Evolutionary conservation across 2,329 filamentous ascomycete genomes (phyloP).

Genomic region (Colletotrichum costaricense): DNA sequence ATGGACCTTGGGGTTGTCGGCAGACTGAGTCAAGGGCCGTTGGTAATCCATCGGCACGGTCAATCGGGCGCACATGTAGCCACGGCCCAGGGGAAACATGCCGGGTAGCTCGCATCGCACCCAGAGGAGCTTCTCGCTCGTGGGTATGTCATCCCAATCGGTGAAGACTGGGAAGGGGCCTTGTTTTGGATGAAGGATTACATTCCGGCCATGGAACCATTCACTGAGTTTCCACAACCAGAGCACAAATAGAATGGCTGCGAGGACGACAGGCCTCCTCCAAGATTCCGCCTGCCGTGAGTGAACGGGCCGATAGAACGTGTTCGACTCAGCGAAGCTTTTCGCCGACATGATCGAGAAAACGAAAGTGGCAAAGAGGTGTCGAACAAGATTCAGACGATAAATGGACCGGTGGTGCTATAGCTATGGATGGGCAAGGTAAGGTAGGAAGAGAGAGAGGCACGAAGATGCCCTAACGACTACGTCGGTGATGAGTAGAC

Average conservation of each 20-base stretch:
- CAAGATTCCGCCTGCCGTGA: constrained; percentile 2
- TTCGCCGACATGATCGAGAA: constrained; percentile 19
- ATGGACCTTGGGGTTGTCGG: constrained; percentile 48
- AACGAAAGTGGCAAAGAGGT: background rate
- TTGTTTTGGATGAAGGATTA: background rate
- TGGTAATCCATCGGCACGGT: constrained; percentile 60
- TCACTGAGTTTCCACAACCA: constrained; percentile 22
- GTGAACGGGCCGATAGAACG: background rate
- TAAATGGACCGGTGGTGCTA: background rate
- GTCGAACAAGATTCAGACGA: background rate
- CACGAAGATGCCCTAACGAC: background rate
- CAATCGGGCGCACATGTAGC: constrained; percentile 54
- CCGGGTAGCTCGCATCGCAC: constrained; percentile 51
- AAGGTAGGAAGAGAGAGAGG: background rate
- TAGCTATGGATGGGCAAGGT: background rate
- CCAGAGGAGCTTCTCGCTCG: constrained; percentile 58
- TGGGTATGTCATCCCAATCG: constrained; percentile 49
- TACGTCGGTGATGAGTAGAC: background rate
- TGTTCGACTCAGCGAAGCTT: constrained; percentile 29
- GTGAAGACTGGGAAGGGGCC: constrained; percentile 17
- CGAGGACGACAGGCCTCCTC: constrained; percentile 21
- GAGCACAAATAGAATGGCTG: constrained; percentile 12
- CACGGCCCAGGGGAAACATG: constrained; percentile 26
- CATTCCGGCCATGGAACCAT: constrained; percentile 9
- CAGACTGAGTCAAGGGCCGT: constrained; percentile 50